A percentile compares a stretch with the other conserved stretches of the same genome.
Evolutionary conservation across 208 protist genomes (phyloP).

Genomic region (Trichomonas tenax): DNA sequence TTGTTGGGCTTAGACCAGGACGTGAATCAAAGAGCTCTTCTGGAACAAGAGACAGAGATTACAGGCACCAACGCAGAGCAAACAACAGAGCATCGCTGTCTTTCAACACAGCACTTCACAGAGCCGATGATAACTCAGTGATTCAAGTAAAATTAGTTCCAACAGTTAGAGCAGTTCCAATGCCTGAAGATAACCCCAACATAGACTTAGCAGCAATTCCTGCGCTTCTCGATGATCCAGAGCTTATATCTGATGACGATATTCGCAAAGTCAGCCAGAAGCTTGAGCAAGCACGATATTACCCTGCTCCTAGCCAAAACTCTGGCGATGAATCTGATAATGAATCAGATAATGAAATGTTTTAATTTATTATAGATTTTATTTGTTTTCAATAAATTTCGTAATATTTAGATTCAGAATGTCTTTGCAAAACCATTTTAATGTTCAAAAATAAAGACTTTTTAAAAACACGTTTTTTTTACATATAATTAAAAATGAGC

Average conservation of each 20-base stretch:
- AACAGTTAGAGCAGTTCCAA: neutral
- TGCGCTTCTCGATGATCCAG: neutral
- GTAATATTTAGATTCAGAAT: neutral
- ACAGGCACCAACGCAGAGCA: neutral
- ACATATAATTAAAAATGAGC: neutral
- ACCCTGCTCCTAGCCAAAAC: neutral
- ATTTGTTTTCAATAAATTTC: neutral
- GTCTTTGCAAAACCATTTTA: too few species aligned
- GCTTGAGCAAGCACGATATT: neutral
- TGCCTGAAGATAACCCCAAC: neutral
- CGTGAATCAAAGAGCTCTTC: neutral
- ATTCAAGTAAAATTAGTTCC: slow-evolving; percentile 1
- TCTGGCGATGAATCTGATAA: neutral
- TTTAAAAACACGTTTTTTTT: neutral
- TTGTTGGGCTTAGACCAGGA: neutral
- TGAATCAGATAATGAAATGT: neutral
- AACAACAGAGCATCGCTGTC: neutral
- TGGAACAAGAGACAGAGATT: neutral
- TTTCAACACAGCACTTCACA: neutral
- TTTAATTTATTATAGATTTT: neutral
- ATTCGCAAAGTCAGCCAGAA: neutral
- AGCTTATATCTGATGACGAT: neutral
- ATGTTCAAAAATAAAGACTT: too few species aligned
- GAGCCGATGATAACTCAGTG: neutral
- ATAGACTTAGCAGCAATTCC: neutral